A percentile compares a stretch with the other conserved stretches of the same genome.
Conservation (phyloP, 495 filamentous ascomycete species). For the Hypoxylon cercidicola region DNA sequence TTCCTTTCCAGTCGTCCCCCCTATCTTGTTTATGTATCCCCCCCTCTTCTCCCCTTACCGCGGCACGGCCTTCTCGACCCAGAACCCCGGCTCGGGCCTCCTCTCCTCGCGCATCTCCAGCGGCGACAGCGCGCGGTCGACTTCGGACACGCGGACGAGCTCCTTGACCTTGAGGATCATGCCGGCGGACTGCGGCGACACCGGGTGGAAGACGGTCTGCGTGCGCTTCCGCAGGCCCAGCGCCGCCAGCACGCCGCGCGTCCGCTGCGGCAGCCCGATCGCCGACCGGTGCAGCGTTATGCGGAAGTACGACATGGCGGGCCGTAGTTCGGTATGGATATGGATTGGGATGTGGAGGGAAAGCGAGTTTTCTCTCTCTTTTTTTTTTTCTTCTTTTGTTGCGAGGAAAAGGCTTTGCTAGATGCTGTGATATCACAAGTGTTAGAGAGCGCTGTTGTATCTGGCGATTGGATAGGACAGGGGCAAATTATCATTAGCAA, state of each 20-base stretch:
- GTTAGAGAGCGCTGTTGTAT: no score
- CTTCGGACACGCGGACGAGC: constrained; percentile 86
- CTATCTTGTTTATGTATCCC: no score
- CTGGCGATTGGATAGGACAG: no score
- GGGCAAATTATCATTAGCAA: no score
- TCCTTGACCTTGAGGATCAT: constrained; percentile 99
- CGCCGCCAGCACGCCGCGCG: constrained; percentile 83
- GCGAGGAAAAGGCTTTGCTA: no score
- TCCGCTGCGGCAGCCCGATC: constrained; percentile 89
- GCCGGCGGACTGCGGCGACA: constrained; percentile 83
- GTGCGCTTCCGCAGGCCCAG: constrained; percentile 90
- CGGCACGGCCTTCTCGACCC: constrained; percentile 73
- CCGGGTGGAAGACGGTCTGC: constrained; percentile 91
- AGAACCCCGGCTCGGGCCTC: constrained; percentile 85
- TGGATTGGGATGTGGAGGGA: neutral
- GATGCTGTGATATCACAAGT: no score
- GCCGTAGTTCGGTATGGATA: neutral
- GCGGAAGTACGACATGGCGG: constrained; percentile 86
- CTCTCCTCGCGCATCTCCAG: constrained; percentile 78
- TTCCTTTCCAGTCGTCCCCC: neutral
- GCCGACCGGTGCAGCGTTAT: constrained; percentile 92
- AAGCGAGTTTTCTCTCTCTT: no score
- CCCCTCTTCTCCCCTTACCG: constrained; percentile 28
- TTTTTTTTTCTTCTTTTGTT: no score
- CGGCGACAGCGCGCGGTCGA: constrained; percentile 74